These are phyloP conservation scores for Blattamonas nauphoetae DNA, from an alignment of 78 protist genomes.

Conservation along the genomic window DNA sequence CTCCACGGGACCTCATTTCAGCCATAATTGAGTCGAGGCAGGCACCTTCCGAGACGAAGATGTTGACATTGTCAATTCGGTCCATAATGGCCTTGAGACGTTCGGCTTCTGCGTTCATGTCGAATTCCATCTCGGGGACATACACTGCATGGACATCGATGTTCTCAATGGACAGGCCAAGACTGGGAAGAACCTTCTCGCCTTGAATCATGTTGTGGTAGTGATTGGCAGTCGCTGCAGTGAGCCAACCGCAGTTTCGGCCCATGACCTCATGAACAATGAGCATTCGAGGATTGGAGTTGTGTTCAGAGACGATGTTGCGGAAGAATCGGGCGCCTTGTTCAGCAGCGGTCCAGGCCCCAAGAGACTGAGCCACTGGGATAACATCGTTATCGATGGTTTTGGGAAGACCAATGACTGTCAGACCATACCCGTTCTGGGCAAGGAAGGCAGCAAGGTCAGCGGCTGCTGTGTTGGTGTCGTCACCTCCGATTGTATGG, in stretches of 20 bases:
- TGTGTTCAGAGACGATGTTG: constrained; percentile 13
- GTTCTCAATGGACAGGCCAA: neutral
- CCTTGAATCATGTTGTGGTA: neutral
- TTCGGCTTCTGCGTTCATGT: constrained; percentile 5
- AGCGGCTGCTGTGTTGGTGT: constrained; percentile 30
- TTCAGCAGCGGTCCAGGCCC: constrained; percentile 27
- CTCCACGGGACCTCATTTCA: constrained; percentile 11
- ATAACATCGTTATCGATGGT: constrained; percentile 30
- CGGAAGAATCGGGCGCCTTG: constrained; percentile 16
- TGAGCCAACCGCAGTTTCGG: constrained; percentile 42
- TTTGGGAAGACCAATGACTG: constrained; percentile 21
- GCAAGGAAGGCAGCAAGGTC: constrained; percentile 18
- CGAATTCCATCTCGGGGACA: constrained; percentile 18
- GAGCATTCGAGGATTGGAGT: constrained; percentile 28
- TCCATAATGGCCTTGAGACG: constrained; percentile 18
- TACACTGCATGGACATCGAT: constrained; percentile 31
- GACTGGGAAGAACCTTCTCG: neutral
- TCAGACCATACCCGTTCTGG: neutral
- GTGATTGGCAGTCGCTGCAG: constrained; percentile 26
- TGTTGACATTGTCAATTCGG: constrained; percentile 20
- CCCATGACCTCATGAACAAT: constrained; percentile 47
- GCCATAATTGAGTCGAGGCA: constrained; percentile 13
- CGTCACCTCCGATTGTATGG: constrained; percentile 33
- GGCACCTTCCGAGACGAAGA: constrained; percentile 38
- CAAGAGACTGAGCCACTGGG: constrained; percentile 25